These are phyloP conservation scores for Pilatotrama ljubarskyi DNA, from an alignment of 768 basidiomycete species.

Conservation along the genomic window DNA sequence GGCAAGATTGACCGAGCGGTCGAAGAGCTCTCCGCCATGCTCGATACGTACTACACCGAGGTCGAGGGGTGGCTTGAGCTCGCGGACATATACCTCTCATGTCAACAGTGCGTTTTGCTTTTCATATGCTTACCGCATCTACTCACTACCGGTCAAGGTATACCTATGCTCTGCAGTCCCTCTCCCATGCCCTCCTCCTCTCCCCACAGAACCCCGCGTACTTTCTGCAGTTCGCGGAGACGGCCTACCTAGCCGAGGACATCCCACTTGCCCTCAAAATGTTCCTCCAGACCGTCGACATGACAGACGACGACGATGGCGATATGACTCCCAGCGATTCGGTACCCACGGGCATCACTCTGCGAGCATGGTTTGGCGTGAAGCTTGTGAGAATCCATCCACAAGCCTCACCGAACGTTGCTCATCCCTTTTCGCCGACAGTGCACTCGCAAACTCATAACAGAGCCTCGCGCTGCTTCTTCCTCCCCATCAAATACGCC, in stretches of 20 bases:
- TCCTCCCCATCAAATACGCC: slow-evolving; percentile 59
- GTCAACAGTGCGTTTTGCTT: slow-evolving; percentile 60
- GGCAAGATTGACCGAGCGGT: slow-evolving; percentile 68
- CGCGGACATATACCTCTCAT: slow-evolving; percentile 73
- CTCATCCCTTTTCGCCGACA: slow-evolving; percentile 29
- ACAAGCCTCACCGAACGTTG: too few relatives aligned
- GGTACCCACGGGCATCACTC: slow-evolving; percentile 49
- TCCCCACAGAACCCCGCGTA: slow-evolving; percentile 87
- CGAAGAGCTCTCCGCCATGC: slow-evolving; percentile 66
- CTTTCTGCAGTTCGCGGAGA: slow-evolving; percentile 83
- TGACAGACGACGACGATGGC: slow-evolving; percentile 65
- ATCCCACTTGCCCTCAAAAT: slow-evolving; percentile 74
- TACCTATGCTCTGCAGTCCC: slow-evolving; percentile 64
- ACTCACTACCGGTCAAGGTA: slow-evolving; percentile 52
- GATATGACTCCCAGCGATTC: slow-evolving; percentile 51
- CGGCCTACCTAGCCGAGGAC: slow-evolving; percentile 79
- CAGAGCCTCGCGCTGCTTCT: slow-evolving; percentile 38
- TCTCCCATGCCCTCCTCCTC: slow-evolving; percentile 80
- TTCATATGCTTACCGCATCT: not conserved
- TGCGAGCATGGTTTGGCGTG: slow-evolving; percentile 82
- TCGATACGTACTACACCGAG: slow-evolving; percentile 89
- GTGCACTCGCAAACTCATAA: slow-evolving; percentile 61
- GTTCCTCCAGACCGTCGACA: slow-evolving; percentile 78
- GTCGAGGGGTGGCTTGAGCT: slow-evolving; percentile 88
- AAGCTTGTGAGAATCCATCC: slow-evolving; percentile 75